A percentile compares a stretch with the other conserved stretches of the same genome.
Evolutionary conservation across 2,329 filamentous ascomycete genomes (phyloP).

Genomic region (Phaeomoniella chlamydospora): DNA sequence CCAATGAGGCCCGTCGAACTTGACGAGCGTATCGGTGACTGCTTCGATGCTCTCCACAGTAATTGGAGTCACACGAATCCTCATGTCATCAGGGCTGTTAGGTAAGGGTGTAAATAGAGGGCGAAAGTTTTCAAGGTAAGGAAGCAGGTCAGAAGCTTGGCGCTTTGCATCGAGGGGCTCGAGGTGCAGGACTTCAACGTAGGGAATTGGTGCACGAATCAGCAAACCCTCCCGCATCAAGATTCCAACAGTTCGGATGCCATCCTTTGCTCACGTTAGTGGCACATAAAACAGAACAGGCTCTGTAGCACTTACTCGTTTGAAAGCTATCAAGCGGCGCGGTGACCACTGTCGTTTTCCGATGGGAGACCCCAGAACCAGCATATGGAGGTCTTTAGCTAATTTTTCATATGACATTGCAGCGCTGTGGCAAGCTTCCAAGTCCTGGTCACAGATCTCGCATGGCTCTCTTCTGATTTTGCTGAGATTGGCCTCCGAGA

Average conservation of each 20-base stretch:
- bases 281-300: conserved; percentile 5
- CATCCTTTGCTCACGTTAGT: conserved; percentile 39
- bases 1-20: conserved; percentile 32
- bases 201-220: conserved; percentile 50
- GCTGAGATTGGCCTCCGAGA: conserved; percentile 80
- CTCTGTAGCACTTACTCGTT: conserved; percentile 29
- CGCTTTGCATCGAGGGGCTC: conserved; percentile 52
- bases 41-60: conserved; percentile 70
- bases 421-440: conserved; percentile 69
- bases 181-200: conserved; percentile 66
- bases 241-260: conserved; percentile 68
- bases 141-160: conserved; percentile 71
- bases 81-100: conserved; percentile 50
- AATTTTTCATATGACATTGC: conserved; percentile 65
- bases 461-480: conserved; percentile 83
- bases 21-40: conserved; percentile 55
- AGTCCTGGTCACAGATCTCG: conserved; percentile 61
- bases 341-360: conserved; percentile 65
- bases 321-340: conserved; percentile 70
- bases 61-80: conserved; percentile 53
- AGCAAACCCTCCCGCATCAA: conserved; percentile 58
- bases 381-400: conserved; percentile 67
- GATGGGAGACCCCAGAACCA: conserved; percentile 63
- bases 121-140: conserved; percentile 62
- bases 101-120: conserved; percentile 54